These are phyloP conservation scores for Pyrenochaeta sp. DNA, from an alignment of 2,329 filamentous ascomycete genomes.

Conservation along the genomic window DNA sequence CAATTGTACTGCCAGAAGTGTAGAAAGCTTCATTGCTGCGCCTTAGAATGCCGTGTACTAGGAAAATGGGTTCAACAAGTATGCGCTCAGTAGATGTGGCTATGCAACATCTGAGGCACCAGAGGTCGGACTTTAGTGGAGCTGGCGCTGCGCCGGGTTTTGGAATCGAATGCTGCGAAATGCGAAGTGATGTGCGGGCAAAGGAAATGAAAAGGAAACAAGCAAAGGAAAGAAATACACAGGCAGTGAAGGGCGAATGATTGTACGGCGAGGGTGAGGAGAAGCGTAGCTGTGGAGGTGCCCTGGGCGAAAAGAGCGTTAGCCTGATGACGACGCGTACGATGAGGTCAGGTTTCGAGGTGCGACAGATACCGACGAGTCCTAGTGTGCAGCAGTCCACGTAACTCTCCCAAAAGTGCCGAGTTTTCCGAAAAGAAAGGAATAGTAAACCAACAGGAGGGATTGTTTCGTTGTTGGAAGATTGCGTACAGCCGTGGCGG, in stretches of 20 bases:
- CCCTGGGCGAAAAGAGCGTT: constrained; percentile 11
- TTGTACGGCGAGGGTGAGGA: constrained; percentile 1
- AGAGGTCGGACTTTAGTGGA: constrained; percentile 15
- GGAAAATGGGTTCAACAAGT: constrained; percentile 15
- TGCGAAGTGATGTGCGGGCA: background rate
- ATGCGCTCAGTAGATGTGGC: constrained; percentile 6
- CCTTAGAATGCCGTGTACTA: constrained; percentile 1
- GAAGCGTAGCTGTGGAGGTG: constrained; percentile 2
- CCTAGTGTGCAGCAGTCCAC: constrained; percentile 15
- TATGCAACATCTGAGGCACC: constrained; percentile 19
- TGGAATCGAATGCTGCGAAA: background rate
- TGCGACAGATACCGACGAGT: constrained; percentile 10
- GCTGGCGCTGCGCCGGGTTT: constrained; percentile 4
- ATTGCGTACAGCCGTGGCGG: constrained; percentile 8
- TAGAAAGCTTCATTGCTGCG: constrained; percentile 40
- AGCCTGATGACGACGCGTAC: constrained; percentile 21
- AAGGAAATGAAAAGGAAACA: constrained; percentile 5
- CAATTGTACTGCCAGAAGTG: constrained; percentile 39
- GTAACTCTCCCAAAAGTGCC: constrained; percentile 12
- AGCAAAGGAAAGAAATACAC: background rate
- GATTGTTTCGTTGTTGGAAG: background rate
- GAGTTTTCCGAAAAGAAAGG: background rate
- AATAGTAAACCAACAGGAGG: constrained; percentile 4
- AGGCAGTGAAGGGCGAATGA: constrained; percentile 3
- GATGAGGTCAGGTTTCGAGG: constrained; percentile 18